Evolutionary conservation across 139 green algal species (phyloP).

Genomic region (Chara braunii): DNA sequence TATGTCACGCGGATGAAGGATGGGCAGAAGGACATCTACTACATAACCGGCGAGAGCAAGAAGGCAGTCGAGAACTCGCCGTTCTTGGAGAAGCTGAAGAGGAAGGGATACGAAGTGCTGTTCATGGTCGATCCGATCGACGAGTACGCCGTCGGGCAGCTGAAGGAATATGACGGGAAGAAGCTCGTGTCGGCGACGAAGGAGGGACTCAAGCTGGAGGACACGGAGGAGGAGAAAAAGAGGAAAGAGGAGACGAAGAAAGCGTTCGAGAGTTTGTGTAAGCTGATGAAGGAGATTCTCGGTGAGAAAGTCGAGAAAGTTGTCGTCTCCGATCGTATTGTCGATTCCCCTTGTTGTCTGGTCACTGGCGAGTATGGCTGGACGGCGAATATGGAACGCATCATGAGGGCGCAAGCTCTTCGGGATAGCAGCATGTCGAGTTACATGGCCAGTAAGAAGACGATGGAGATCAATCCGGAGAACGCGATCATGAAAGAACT

Average conservation of each 20-base stretch:
- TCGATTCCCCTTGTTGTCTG: conserved; percentile 96
- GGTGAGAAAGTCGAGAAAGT: conserved; percentile 91
- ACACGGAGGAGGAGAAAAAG: conserved; percentile 90
- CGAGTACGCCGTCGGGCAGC: conserved; percentile 99
- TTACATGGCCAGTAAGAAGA: conserved; percentile 99
- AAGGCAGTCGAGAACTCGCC: conserved; percentile 97
- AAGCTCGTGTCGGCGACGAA: conserved; percentile 98
- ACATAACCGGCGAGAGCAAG: conserved; percentile 94
- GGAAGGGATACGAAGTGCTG: conserved; percentile 93
- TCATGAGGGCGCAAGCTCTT: conserved; percentile 99
- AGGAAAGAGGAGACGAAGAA: conserved; percentile 68
- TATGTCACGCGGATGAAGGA: conserved; percentile 99
- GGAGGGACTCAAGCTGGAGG: conserved; percentile 65
- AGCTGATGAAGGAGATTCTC: conserved; percentile 95
- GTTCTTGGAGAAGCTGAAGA: conserved; percentile 97
- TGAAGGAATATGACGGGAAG: conserved; percentile 98
- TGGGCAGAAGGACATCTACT: conserved; percentile 96
- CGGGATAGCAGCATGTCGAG: conserved; percentile 87
- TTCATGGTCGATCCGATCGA: conserved; percentile 99
- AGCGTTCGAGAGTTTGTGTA: conserved; percentile 87
- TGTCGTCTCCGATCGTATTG: conserved; percentile 91
- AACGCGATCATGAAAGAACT: conserved; percentile 96
- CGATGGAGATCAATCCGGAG: conserved; percentile 96
- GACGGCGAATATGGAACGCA: conserved; percentile 99
- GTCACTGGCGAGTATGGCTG: conserved; percentile 99